Evolutionary conservation across 805 yeast species (phyloP).

Genomic region (Kazachstania martiniae): DNA sequence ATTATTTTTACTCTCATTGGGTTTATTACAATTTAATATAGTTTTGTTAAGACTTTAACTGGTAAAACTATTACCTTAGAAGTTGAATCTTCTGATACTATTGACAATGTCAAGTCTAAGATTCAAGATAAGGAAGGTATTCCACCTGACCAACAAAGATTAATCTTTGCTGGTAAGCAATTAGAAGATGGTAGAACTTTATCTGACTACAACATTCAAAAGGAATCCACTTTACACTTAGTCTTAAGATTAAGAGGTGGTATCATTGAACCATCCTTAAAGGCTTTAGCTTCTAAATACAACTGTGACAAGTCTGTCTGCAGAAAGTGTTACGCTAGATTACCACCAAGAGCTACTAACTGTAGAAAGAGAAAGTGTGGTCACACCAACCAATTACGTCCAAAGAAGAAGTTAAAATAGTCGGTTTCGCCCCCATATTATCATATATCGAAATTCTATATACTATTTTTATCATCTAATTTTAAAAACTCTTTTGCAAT

Average conservation of each 20-base stretch:
- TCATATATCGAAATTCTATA: too few relatives aligned
- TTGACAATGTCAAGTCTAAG: conserved; percentile 93
- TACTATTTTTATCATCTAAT: too few relatives aligned
- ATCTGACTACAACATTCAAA: conserved; percentile 62
- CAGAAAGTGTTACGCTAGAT: conserved; percentile 98
- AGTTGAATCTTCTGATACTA: conserved; percentile 95
- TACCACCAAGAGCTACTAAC: conserved; percentile 99
- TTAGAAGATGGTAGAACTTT: conserved; percentile 63
- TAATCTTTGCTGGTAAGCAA: conserved; percentile 62
- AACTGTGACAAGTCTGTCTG: conserved; percentile 97
- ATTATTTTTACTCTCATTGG: conserved; percentile 1
- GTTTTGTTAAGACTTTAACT: conserved; percentile 94
- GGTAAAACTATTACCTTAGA: conserved; percentile 96
- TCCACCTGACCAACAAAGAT: conserved; percentile 63
- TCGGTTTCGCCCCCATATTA: too few relatives aligned
- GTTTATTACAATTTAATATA: conserved; percentile 11
- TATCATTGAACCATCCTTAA: conserved; percentile 95
- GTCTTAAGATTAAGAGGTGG: conserved; percentile 65
- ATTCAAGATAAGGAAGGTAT: conserved; percentile 64
- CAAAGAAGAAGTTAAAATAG: conserved; percentile 95
- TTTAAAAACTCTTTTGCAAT: too few relatives aligned
- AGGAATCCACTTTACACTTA: conserved; percentile 60
- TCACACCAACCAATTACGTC: conserved; percentile 98
- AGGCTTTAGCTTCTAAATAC: conserved; percentile 95
- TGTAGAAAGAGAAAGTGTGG: conserved; percentile 99